phyloP scores from a whole-genome alignment of 1,284 basidiomycete species.

The Hypsizygus ulmarius region DNA sequence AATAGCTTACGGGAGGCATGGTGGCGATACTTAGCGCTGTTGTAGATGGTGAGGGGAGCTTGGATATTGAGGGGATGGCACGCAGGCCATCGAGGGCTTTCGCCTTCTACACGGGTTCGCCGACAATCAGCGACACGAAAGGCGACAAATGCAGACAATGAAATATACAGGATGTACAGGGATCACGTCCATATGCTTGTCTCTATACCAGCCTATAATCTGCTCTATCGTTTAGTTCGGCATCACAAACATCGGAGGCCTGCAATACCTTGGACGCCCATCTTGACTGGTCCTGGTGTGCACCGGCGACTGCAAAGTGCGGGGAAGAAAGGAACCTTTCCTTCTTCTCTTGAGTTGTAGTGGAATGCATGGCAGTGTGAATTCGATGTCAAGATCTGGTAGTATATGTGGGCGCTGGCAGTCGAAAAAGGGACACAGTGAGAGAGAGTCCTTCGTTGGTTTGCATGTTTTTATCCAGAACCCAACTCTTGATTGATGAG shows the following conservation, averaged over 20 bases:
- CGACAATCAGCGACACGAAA: background rate
- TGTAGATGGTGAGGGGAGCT: conserved; percentile 19
- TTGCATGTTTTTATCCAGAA: too few relatives aligned
- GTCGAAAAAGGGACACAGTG: background rate
- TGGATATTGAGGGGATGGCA: conserved; percentile 18
- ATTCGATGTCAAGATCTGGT: background rate
- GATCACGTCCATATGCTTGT: conserved; percentile 20
- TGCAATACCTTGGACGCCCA: conserved; percentile 60
- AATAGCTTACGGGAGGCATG: conserved; percentile 16
- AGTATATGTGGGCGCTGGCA: background rate
- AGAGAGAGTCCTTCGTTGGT: background rate
- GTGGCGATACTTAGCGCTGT: conserved; percentile 18
- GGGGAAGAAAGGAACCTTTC: conserved; percentile 53
- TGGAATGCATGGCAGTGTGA: conserved; percentile 6
- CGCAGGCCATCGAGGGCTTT: conserved; percentile 15
- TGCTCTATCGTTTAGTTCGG: conserved; percentile 1
- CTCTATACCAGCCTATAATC: conserved; percentile 20
- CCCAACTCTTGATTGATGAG: too few relatives aligned
- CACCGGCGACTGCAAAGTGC: conserved; percentile 66
- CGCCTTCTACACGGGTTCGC: conserved; percentile 7
- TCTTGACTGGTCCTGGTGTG: conserved; percentile 62
- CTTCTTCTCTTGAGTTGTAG: conserved; percentile 29
- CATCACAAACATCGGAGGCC: background rate
- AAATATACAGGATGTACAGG: conserved; percentile 15
- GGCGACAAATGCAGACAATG: background rate